phyloP scores from a whole-genome alignment of 495 filamentous ascomycete species.

The Penicillium malachiteum region DNA sequence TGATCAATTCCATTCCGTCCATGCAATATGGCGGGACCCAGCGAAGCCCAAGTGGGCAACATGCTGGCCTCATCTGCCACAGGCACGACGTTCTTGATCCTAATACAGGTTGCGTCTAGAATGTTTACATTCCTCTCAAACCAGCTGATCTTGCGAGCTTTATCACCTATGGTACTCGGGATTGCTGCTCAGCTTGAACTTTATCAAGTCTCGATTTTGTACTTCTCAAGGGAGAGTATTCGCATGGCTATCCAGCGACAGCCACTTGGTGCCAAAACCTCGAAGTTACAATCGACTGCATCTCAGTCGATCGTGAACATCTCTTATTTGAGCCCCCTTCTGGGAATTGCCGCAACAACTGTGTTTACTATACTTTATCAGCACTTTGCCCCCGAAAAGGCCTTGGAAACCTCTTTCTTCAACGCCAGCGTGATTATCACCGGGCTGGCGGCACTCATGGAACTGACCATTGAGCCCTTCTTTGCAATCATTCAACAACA shows the following conservation, averaged over 20 bases:
- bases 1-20: neutral
- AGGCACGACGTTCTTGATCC: constrained; percentile 81
- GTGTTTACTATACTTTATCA: constrained; percentile 66
- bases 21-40: constrained; percentile 3
- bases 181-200: constrained; percentile 87
- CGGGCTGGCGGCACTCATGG: constrained; percentile 70
- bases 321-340: constrained; percentile 69
- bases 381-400: constrained; percentile 51
- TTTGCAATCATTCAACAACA: constrained; percentile 82
- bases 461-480: constrained; percentile 78
- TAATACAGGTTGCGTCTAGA: constrained; percentile 80
- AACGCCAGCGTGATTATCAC: constrained; percentile 64
- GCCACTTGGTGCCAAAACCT: constrained; percentile 30
- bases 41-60: constrained; percentile 19
- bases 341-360: constrained; percentile 65
- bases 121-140: constrained; percentile 87
- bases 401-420: constrained; percentile 60
- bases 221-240: constrained; percentile 87
- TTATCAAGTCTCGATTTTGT: constrained; percentile 81
- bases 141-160: constrained; percentile 79
- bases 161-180: constrained; percentile 81
- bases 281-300: constrained; percentile 20
- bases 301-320: constrained; percentile 82
- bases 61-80: constrained; percentile 50
- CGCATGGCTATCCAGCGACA: constrained; percentile 84